phyloP scores from a whole-genome alignment of 345 rosid species.

The Anastatica hierochuntica region DNA sequence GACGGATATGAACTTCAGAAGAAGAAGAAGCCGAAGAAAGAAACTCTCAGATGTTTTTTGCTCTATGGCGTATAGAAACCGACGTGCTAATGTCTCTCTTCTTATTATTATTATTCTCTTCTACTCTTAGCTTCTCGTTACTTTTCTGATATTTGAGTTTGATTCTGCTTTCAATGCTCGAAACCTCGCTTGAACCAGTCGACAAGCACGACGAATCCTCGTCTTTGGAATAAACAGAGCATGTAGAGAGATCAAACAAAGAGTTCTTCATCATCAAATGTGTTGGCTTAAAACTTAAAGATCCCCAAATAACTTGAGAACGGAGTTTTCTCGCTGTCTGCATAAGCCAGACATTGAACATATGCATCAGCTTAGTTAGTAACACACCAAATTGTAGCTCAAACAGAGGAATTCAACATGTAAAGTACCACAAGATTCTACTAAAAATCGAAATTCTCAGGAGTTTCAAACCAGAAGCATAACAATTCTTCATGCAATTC shows the following conservation, averaged over 20 bases:
- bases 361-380: no score
- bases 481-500: no score
- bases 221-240: constrained; percentile 32
- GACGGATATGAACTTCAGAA: not conserved
- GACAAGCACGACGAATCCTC: constrained; percentile 44
- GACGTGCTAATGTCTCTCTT: constrained; percentile 31
- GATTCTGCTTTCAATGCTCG: constrained; percentile 23
- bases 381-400: no score
- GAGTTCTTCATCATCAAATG: constrained; percentile 8
- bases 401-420: no score
- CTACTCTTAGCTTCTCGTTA: constrained; percentile 1
- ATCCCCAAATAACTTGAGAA: constrained; percentile 33
- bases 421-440: no score
- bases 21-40: constrained; percentile 38
- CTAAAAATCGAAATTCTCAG: no score
- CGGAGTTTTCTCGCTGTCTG: constrained; percentile 54
- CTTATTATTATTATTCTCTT: constrained; percentile 5
- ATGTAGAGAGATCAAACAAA: constrained; percentile 16
- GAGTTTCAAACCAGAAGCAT: no score
- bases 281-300: constrained; percentile 9
- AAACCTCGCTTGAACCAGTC: constrained; percentile 43
- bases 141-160: constrained; percentile 13
- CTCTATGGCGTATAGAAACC: constrained; percentile 42
- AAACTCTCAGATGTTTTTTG: constrained; percentile 63
- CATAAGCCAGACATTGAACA: not conserved